Conservation (phyloP, 176 grass and related monocot genomes). For the Phyllostachys edulis region DNA sequence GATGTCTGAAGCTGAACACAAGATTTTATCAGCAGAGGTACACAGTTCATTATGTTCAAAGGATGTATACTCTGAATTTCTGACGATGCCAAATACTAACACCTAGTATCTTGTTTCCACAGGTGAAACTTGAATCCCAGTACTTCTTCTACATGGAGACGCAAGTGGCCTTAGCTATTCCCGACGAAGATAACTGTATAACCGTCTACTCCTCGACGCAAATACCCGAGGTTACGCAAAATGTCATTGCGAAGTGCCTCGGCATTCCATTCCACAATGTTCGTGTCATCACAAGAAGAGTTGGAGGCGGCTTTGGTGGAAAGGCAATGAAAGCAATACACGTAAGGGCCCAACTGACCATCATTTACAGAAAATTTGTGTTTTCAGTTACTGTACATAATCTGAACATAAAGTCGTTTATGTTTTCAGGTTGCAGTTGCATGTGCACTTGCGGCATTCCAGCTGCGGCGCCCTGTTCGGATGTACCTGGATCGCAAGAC, state of each 20-base stretch:
- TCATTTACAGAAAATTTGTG: background rate
- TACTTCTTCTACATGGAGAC: slow-evolving; percentile 93
- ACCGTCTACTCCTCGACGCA: slow-evolving; percentile 58
- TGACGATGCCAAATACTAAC: background rate
- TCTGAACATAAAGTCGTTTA: background rate
- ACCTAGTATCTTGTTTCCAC: background rate
- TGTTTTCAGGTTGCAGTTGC: slow-evolving; percentile 46
- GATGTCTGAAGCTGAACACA: slow-evolving; percentile 90
- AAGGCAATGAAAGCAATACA: slow-evolving; percentile 55
- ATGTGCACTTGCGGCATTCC: slow-evolving; percentile 65
- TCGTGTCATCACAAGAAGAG: slow-evolving; percentile 75
- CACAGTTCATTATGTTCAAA: background rate
- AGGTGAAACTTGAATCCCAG: slow-evolving; percentile 84
- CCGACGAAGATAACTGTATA: slow-evolving; percentile 85
- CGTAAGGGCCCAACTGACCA: slow-evolving; percentile 10
- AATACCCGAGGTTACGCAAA: slow-evolving; percentile 46
- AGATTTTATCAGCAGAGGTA: slow-evolving; percentile 75
- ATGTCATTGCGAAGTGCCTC: slow-evolving; percentile 53
- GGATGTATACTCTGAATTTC: background rate
- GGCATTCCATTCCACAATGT: slow-evolving; percentile 73
- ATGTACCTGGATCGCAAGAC: slow-evolving; percentile 83
- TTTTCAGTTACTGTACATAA: background rate
- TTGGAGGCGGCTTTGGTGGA: slow-evolving; percentile 75
- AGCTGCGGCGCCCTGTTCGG: slow-evolving; percentile 59
- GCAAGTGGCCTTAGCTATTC: slow-evolving; percentile 58